Evolutionary conservation across 768 basidiomycete genomes (phyloP), one percentile per base, ranked within the genome.

Genomic region (Amanita exitialis): DNA sequence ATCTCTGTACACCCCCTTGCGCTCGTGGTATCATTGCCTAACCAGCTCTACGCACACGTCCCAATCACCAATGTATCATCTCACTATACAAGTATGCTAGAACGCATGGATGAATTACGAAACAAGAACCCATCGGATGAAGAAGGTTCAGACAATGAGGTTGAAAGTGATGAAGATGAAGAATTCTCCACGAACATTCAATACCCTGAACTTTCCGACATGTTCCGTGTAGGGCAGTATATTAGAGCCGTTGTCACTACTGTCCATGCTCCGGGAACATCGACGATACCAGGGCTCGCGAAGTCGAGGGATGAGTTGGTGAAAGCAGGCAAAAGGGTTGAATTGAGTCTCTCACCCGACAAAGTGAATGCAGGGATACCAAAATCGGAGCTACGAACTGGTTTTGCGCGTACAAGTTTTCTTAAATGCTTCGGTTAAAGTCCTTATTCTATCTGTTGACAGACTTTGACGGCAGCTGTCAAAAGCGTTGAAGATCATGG

Each of bases 401-500:
- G 88, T 47, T 86, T 82, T 63, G 90, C 87, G 64, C 68, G 89
- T 82, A 34, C 25, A 48, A 9, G 10, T 54, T 34, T 44, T 46
- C 52, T 49, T 45, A 41, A 32, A 35, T 34, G 27, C 8, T 47
- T 16, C 45, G 23, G 30, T 37, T 41, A 3, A 53, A 25, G 47
- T 48, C 37, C 51, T 41, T 52, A 39, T 42, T 16, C 16, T 65
- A 47, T 49, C 52, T 28, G 6, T 15, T 37, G 34, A 12, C 60
- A 94, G 91, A 82, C 81, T 18, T 60, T 96, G 41, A 77, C 83
- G 0, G 88, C 81, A 10, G 79, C 83, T 30, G 74, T 95, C 45
- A 83, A 82, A 66, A 90, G 85, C 59, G 70, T 88, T 15, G 96
- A 99, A 68, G 96, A 98, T 60, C 90, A 96, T 63, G 94, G 96